Conservation (phyloP, 306 rosid species). For the Prunus padus region DNA sequence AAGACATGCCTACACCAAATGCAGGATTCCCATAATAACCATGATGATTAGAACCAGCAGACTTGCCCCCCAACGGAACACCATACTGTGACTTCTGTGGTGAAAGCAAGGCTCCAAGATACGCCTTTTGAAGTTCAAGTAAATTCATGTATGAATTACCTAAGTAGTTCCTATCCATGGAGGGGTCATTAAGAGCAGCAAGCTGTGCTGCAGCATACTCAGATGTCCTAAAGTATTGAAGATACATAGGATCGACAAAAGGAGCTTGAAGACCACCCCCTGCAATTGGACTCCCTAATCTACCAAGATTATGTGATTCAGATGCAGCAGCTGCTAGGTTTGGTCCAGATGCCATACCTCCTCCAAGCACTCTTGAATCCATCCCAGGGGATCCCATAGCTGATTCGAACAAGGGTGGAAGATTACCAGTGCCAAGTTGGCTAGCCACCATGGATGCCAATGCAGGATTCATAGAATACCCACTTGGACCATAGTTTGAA, state of each 20-base stretch:
- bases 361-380: conserved; percentile 74
- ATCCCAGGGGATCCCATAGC: conserved; percentile 67
- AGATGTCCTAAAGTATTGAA: conserved; percentile 78
- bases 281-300: conserved; percentile 67
- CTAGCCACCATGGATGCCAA: conserved; percentile 73
- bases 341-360: conserved; percentile 57
- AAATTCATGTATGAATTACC: conserved; percentile 73
- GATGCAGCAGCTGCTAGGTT: conserved; percentile 46
- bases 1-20: conserved; percentile 72
- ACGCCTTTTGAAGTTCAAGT: conserved; percentile 85
- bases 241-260: conserved; percentile 80
- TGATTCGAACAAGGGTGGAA: conserved; percentile 74
- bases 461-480: conserved; percentile 72
- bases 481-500: conserved; percentile 62
- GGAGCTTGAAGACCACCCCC: conserved; percentile 75
- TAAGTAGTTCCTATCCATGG: conserved; percentile 65
- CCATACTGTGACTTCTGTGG: conserved; percentile 86
- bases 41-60: conserved; percentile 67
- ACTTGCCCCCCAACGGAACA: conserved; percentile 60
- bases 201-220: conserved; percentile 87
- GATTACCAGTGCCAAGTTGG: conserved; percentile 72
- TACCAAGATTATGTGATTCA: conserved; percentile 62
- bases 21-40: conserved; percentile 83
- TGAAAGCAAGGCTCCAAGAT: conserved; percentile 59
- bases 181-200: conserved; percentile 69